These are phyloP conservation scores for Epichloe sibirici DNA, from an alignment of 2,329 filamentous ascomycete species.

Conservation along the genomic window DNA sequence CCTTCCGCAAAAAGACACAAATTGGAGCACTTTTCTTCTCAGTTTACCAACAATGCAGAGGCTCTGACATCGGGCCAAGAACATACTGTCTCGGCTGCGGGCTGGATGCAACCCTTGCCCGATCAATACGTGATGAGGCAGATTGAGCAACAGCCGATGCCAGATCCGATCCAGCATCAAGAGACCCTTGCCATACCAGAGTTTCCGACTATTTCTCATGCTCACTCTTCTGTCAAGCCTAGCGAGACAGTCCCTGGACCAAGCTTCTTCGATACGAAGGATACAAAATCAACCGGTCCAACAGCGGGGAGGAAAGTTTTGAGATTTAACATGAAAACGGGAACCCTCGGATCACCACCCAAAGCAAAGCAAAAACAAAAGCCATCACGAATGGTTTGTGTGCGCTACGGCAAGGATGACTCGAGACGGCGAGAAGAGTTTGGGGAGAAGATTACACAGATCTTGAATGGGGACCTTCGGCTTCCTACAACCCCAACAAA, in stretches of 20 bases:
- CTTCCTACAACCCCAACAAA: conserved; percentile 13
- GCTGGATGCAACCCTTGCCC: neutral
- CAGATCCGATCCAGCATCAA: neutral
- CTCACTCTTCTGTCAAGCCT: neutral
- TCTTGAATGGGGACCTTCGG: conserved; percentile 32
- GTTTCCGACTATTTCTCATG: neutral
- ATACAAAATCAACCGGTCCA: conserved; percentile 1
- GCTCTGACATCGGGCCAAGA: neutral
- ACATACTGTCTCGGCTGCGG: neutral
- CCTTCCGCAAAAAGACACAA: conserved; percentile 2
- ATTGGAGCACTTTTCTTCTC: conserved; percentile 6
- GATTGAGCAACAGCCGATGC: neutral
- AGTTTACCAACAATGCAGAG: conserved; percentile 2
- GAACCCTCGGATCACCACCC: conserved; percentile 50
- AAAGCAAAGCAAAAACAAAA: conserved; percentile 31
- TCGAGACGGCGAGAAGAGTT: conserved; percentile 31
- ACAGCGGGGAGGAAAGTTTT: conserved; percentile 32
- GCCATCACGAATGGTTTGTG: conserved; percentile 34
- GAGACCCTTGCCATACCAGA: neutral
- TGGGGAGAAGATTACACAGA: conserved; percentile 49
- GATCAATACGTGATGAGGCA: neutral
- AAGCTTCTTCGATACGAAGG: neutral
- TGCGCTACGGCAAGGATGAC: conserved; percentile 46
- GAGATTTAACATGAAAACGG: conserved; percentile 46
- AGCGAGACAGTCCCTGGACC: neutral